A percentile compares a stretch with the other conserved stretches of the same genome.
Conservation (phyloP, 306 rosid species). For the Chamaecrista fasciculata region DNA sequence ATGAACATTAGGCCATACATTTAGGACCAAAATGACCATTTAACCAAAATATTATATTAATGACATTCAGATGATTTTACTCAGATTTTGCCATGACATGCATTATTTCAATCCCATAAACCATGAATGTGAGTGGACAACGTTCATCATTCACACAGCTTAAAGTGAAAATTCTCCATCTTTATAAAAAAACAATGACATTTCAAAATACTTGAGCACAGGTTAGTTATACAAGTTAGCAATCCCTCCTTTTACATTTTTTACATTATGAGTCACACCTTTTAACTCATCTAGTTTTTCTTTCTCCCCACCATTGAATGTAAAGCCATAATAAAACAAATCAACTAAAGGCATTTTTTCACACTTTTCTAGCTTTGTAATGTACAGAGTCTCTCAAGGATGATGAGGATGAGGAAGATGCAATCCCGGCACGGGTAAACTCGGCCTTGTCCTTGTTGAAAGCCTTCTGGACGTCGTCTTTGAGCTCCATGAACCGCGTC, state of each 20-base stretch:
- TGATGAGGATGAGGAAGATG: conserved; percentile 60
- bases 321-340: background rate
- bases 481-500: conserved; percentile 77
- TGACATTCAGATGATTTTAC: too few relatives aligned
- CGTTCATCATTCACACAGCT: background rate
- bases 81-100: too few relatives aligned
- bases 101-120: too few relatives aligned
- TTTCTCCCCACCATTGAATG: conserved; percentile 15
- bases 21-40: too few relatives aligned
- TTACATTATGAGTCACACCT: background rate
- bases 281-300: background rate
- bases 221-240: background rate
- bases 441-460: conserved; percentile 76
- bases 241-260: conserved; percentile 20
- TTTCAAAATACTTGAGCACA: background rate
- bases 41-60: too few relatives aligned
- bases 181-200: background rate
- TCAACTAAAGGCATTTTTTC: conserved; percentile 15
- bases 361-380: conserved; percentile 59
- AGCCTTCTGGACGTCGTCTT: conserved; percentile 84
- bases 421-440: conserved; percentile 46
- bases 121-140: background rate
- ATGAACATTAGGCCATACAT: too few relatives aligned
- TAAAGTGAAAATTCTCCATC: background rate
- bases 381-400: conserved; percentile 46